Percentiles rank a stretch among this genome's conserved stretches.
These are phyloP conservation scores for Komagataella pseudopastoris DNA, from an alignment of 805 yeast species.

Conservation along the genomic window DNA sequence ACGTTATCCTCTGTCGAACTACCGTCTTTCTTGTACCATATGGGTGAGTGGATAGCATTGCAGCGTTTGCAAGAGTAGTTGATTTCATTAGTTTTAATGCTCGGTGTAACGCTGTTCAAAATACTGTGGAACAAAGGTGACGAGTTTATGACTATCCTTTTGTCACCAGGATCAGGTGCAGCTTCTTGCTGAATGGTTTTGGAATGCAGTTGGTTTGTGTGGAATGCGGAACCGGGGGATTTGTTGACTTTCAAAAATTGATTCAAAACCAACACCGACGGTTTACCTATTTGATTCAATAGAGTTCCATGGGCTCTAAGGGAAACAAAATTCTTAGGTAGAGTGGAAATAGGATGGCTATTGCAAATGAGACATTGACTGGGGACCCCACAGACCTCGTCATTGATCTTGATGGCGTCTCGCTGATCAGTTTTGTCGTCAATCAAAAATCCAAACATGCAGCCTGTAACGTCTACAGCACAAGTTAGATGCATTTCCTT, in stretches of 20 bases:
- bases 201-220: not conserved
- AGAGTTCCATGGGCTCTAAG: constrained; percentile 14
- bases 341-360: constrained; percentile 16
- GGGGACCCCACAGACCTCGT: constrained; percentile 21
- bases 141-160: not conserved
- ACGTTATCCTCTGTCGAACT: not conserved
- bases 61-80: not conserved
- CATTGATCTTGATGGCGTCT: constrained; percentile 9
- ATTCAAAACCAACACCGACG: not conserved
- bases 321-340: constrained; percentile 9
- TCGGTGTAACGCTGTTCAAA: not conserved
- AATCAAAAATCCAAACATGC: constrained; percentile 26
- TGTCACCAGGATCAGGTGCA: not conserved
- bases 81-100: not conserved
- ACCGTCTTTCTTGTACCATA: not conserved
- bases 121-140: not conserved
- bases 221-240: not conserved
- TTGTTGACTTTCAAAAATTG: not conserved
- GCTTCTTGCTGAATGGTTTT: not conserved
- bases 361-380: constrained; percentile 31
- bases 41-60: not conserved
- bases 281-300: not conserved
- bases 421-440: constrained; percentile 11
- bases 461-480: constrained; percentile 33
- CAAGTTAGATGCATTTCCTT: constrained; percentile 39